phyloP scores from a whole-genome alignment of 495 filamentous ascomycete species.

The Tuber calosporum region DNA sequence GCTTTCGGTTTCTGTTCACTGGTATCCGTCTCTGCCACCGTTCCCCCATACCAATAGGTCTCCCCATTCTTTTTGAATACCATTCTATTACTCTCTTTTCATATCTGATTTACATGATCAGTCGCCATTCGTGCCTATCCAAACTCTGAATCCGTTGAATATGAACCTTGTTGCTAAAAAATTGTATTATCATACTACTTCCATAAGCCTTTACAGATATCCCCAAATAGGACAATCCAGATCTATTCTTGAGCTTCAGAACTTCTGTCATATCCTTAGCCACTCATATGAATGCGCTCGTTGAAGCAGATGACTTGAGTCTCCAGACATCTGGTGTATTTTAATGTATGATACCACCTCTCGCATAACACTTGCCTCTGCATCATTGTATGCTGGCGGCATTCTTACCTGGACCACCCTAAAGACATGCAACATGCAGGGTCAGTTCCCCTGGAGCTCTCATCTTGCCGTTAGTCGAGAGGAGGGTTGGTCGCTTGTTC shows the following conservation, averaged over 20 bases:
- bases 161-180: too few species aligned
- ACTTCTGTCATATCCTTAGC: not conserved
- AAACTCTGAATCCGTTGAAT: too few species aligned
- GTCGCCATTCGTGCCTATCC: too few species aligned
- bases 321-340: not conserved
- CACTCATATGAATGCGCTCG: not conserved
- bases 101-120: too few species aligned
- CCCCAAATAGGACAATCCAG: too few species aligned
- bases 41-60: too few species aligned
- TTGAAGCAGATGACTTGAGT: not conserved
- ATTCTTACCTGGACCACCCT: not conserved
- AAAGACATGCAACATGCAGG: not conserved
- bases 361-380: not conserved
- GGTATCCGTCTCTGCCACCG: too few species aligned
- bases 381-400: not conserved
- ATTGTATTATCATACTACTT: too few species aligned
- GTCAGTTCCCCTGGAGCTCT: not conserved
- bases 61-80: too few species aligned
- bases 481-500: not conserved
- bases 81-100: too few species aligned
- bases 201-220: too few species aligned
- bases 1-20: too few species aligned
- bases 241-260: not conserved
- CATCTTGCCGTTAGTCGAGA: not conserved
- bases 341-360: not conserved